Evolutionary conservation across 163 green algal genomes (phyloP), one percentile per base, ranked within the genome.

Genomic region (Botryococcus braunii): DNA sequence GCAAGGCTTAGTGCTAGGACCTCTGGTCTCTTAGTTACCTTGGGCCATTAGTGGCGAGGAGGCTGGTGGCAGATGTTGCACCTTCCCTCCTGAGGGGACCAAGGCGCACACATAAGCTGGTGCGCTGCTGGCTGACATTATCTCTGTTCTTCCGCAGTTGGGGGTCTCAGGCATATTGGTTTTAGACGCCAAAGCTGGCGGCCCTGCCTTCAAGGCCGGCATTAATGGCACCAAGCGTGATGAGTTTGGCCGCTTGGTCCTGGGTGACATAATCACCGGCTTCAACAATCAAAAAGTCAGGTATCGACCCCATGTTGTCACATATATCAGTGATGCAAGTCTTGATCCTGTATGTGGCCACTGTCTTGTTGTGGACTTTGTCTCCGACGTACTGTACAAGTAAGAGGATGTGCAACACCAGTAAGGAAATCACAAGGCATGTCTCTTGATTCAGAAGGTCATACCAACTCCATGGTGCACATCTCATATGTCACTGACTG

Each of bases 221-320:
- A 78, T 98, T 9, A 71, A 81, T 35, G 87, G 88, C 37, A 97
- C 90, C 2, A 82, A 70, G 2, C 79, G 94, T 5, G 94, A 99
- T 69, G 79, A 93, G 52, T 94, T 89, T 65, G 93, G 93, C 3
- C 80, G 92, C 13, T 78, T 96, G 34, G 70, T 87, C 3, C 61
- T 91, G 27, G 94, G 94, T 0, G 94, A 99, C 77, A 93, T 99
- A 78, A 96, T 99, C 77, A 79, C 87, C 0, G 60, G 40, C 4
- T 76, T 97, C 32, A 85, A 97, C 65, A 82, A 82, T 31, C 73
- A 82, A 38, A 76, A 73, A 17, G 76, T 94, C 7, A 79, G 84
- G 46, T 68, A 39, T n/a, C n/a, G 8, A 23, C 11, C 39, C 31
- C 11, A 21, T 38, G 1, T 21, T 4, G 5, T 6, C 34, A 37